Percentiles rank a stretch among this genome's conserved stretches.
Evolutionary conservation across 305 asterid genomes (phyloP).

Genomic region (Fraxinus dipetala): DNA sequence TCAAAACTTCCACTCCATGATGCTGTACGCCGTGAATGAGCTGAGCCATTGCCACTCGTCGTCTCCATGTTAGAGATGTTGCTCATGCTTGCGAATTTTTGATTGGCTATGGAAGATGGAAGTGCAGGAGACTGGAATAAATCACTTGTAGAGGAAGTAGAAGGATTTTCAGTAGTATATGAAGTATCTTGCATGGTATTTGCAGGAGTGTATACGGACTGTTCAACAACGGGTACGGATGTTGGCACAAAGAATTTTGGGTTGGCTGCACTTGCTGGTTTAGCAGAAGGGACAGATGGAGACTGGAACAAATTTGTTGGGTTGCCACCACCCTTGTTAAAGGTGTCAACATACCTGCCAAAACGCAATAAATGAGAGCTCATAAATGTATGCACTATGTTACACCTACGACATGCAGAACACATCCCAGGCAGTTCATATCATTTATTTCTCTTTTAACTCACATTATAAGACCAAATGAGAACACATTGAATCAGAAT

Average conservation of each 20-base stretch:
- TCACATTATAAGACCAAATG: neutral
- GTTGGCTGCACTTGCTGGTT: slow-evolving; percentile 47
- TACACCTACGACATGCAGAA: neutral
- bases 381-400: neutral
- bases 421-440: neutral
- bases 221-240: slow-evolving; percentile 45
- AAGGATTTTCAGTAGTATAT: slow-evolving; percentile 32
- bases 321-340: slow-evolving; percentile 76
- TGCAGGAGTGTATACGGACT: slow-evolving; percentile 28
- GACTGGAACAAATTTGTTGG: slow-evolving; percentile 63
- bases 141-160: slow-evolving; percentile 37
- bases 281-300: slow-evolving; percentile 53
- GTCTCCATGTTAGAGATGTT: slow-evolving; percentile 43
- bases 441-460: neutral
- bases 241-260: slow-evolving; percentile 79
- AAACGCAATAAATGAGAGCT: slow-evolving; percentile 7
- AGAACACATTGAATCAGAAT: neutral
- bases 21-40: slow-evolving; percentile 58
- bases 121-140: slow-evolving; percentile 37
- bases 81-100: slow-evolving; percentile 70
- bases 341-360: slow-evolving; percentile 91
- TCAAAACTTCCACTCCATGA: slow-evolving; percentile 81
- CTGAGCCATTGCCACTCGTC: slow-evolving; percentile 25
- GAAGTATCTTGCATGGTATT: slow-evolving; percentile 32
- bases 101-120: slow-evolving; percentile 43